Percentiles rank a stretch among this genome's conserved stretches.
Conservation (phyloP, 306 rosid species). For the Cucurbita pepo region DNA sequence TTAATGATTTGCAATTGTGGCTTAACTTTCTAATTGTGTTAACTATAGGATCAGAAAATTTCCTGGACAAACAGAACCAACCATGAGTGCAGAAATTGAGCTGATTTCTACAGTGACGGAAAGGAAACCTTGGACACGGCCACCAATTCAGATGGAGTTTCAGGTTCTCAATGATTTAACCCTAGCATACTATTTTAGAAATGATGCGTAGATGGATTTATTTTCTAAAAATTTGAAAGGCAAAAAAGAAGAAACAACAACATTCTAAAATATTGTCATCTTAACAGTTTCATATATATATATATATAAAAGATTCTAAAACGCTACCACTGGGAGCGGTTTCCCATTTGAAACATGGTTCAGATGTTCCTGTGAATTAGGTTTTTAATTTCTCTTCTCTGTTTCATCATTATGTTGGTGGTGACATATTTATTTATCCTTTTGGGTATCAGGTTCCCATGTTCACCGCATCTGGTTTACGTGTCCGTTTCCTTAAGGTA, state of each 20-base stretch:
- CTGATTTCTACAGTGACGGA: slow-evolving; percentile 88
- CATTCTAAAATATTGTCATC: no score
- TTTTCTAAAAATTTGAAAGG: no score
- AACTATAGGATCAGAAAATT: slow-evolving; percentile 64
- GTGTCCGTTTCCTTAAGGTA: slow-evolving; percentile 96
- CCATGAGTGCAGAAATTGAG: slow-evolving; percentile 97
- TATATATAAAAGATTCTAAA: neutral
- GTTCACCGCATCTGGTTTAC: slow-evolving; percentile 94
- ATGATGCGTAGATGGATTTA: no score
- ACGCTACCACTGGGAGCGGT: neutral
- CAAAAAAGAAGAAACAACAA: no score
- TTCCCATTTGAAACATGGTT: neutral
- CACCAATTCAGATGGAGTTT: slow-evolving; percentile 98
- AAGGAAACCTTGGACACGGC: slow-evolving; percentile 91
- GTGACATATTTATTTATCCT: neutral
- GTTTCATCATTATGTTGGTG: neutral
- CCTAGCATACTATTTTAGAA: neutral
- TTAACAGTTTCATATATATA: neutral
- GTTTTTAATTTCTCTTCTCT: neutral
- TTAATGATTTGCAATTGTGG: neutral
- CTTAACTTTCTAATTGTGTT: neutral
- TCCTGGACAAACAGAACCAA: slow-evolving; percentile 95
- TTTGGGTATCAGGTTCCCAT: slow-evolving; percentile 53
- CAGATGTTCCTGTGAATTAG: neutral
- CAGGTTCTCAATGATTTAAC: slow-evolving; percentile 41